Evolutionary conservation across 768 basidiomycete genomes (phyloP).

Genomic region (Mycena venus): DNA sequence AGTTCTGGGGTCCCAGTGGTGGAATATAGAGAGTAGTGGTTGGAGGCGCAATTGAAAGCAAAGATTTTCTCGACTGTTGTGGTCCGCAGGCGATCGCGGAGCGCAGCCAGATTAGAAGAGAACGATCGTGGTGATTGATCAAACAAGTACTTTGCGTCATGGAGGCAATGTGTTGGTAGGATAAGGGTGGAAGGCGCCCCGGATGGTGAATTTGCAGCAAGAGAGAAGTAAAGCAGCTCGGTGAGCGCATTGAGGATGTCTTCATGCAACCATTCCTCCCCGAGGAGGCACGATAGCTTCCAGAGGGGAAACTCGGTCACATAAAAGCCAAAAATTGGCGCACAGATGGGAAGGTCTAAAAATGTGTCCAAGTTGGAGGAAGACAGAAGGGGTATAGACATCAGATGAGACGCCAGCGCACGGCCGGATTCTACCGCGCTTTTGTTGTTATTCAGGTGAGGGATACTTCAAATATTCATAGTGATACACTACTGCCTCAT

Average conservation of each 20-base stretch:
- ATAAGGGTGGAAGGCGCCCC: neutral
- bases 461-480: neutral
- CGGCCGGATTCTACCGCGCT: neutral
- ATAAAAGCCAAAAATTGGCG: neutral
- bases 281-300: conserved; percentile 14
- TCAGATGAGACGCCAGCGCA: neutral
- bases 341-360: neutral
- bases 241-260: conserved; percentile 10
- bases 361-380: neutral
- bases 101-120: neutral
- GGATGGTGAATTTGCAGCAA: neutral
- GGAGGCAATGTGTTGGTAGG: neutral
- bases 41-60: neutral
- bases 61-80: neutral
- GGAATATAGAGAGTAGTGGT: neutral
- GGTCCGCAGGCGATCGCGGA: neutral
- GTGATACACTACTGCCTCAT: too few species aligned
- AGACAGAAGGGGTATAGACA: neutral
- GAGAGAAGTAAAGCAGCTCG: conserved; percentile 6
- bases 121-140: neutral
- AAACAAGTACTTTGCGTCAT: neutral
- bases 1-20: neutral
- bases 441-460: neutral
- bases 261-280: conserved; percentile 16
- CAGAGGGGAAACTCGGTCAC: neutral